Base-by-base conservation (phyloP, 176 grass and related monocot species). In the Juncus effusus region DNA sequence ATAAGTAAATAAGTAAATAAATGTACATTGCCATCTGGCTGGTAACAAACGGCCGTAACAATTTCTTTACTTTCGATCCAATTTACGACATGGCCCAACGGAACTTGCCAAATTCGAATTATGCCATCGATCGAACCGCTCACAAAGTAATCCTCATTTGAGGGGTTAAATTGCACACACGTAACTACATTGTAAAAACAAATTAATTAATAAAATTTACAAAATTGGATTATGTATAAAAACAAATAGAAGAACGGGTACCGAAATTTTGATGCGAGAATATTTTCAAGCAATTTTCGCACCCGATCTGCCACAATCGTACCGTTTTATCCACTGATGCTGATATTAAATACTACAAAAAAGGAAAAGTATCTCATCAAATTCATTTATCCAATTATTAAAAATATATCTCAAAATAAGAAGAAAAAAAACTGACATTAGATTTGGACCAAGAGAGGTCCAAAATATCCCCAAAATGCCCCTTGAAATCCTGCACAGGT, bases 291-390 rank as follows among this genome's bases (percentile, higher is more conserved):
- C 87, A 96, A 14, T 44, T 87, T 74, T 79, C 42, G 41, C 49
- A 80, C 40, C 87, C 91, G 47, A 90, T 63, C 61, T 85, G 72
- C 91, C 91, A 96, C 76, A 90, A 38, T 36, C 87, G 78, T 75
- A 84, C 91, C 77, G 84, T 96, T 87, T 90, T 96, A 77, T 96
- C 91, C 59, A 81, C 84, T 16, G 87, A 96, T 39, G 84, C 78
- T 52, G 91, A 90, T 57, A 90, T 68, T 51, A 96, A 73, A 55
- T 76, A 78, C 91, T 96, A 82, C 50, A 76, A 4, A 81, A 62
- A 73, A 64, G 65, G 14, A 13, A 57, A 54, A 28, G 42, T 47
- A 65, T 36, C 2, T 56, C 65, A 38, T 11, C 44, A 56, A 66
- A 76, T 53, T 76, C 0, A 37, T 65, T 73, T 51, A 54, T 13